Conservation (phyloP, 2,329 filamentous ascomycete species). For the Zymoseptoria crescenta region DNA sequence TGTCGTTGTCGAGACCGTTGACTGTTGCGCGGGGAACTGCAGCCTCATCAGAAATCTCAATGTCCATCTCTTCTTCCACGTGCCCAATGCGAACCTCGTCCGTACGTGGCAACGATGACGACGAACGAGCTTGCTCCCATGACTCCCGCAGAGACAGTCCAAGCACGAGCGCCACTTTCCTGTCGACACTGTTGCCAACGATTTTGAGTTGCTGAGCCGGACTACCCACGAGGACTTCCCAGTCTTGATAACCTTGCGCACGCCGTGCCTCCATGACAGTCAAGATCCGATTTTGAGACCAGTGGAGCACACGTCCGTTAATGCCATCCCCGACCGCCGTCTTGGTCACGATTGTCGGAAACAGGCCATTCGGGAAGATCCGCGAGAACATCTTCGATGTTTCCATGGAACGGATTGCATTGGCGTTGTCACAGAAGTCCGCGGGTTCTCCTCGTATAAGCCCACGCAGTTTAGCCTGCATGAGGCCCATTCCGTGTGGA, state of each 20-base stretch:
- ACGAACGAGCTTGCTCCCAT: slow-evolving; percentile 26
- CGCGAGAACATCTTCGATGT: slow-evolving; percentile 42
- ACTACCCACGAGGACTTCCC: slow-evolving; percentile 60
- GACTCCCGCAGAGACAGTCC: slow-evolving; percentile 58
- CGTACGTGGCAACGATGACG: neutral
- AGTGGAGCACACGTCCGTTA: slow-evolving; percentile 54
- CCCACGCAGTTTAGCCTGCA: slow-evolving; percentile 23
- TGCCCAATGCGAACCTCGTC: neutral
- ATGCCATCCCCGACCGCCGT: slow-evolving; percentile 48
- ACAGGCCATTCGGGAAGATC: slow-evolving; percentile 44
- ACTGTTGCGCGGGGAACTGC: neutral
- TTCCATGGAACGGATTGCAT: slow-evolving; percentile 15
- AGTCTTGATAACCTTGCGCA: slow-evolving; percentile 62
- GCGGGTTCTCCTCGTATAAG: slow-evolving; percentile 23
- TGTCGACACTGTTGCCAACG: slow-evolving; percentile 69
- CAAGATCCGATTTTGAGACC: slow-evolving; percentile 53
- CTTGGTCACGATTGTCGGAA: slow-evolving; percentile 56
- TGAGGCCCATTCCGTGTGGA: slow-evolving; percentile 33
- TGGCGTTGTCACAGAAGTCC: slow-evolving; percentile 15
- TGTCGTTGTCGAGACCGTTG: too few species aligned
- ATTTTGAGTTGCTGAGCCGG: slow-evolving; percentile 53
- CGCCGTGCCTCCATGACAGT: slow-evolving; percentile 60
- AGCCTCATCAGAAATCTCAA: neutral
- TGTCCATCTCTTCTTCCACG: neutral
- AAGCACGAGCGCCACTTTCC: slow-evolving; percentile 58